Conservation (phyloP, 2,329 filamentous ascomycete species). For the Aspergillus quadricinctus region DNA sequence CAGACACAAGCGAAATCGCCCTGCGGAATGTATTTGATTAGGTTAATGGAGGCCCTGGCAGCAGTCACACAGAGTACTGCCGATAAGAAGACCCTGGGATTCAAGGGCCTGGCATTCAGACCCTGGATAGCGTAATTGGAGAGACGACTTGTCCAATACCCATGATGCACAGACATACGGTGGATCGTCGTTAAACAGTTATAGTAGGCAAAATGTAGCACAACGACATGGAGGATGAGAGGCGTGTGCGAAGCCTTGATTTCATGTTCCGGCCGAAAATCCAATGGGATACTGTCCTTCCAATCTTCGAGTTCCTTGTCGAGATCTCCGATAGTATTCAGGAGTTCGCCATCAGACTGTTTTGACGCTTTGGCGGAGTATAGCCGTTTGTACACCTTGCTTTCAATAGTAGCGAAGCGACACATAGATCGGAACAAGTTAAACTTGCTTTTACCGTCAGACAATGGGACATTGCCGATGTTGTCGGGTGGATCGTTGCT, state of each 20-base stretch:
- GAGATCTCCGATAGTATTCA: constrained; percentile 93
- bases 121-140: constrained; percentile 95
- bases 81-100: constrained; percentile 90
- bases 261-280: constrained; percentile 95
- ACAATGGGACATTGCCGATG: constrained; percentile 87
- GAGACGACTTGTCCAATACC: constrained; percentile 93
- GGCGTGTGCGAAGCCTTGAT: constrained; percentile 91
- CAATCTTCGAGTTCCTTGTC: constrained; percentile 87
- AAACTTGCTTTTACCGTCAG: constrained; percentile 85
- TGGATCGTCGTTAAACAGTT: constrained; percentile 97
- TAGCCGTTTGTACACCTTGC: constrained; percentile 85
- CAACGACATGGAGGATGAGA: constrained; percentile 88
- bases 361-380: constrained; percentile 92
- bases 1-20: constrained; percentile 94
- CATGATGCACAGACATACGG: constrained; percentile 96
- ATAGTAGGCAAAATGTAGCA: constrained; percentile 95
- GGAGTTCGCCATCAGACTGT: constrained; percentile 83
- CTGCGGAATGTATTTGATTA: constrained; percentile 94
- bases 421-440: constrained; percentile 94
- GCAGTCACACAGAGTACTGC: constrained; percentile 89
- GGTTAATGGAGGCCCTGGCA: constrained; percentile 83
- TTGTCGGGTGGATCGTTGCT: constrained; percentile 87
- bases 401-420: constrained; percentile 85
- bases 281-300: constrained; percentile 92
- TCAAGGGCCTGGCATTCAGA: constrained; percentile 82